These are phyloP conservation scores for Sarocladiaceae sp. DNA, from an alignment of 2,329 filamentous ascomycete genomes.

Conservation along the genomic window DNA sequence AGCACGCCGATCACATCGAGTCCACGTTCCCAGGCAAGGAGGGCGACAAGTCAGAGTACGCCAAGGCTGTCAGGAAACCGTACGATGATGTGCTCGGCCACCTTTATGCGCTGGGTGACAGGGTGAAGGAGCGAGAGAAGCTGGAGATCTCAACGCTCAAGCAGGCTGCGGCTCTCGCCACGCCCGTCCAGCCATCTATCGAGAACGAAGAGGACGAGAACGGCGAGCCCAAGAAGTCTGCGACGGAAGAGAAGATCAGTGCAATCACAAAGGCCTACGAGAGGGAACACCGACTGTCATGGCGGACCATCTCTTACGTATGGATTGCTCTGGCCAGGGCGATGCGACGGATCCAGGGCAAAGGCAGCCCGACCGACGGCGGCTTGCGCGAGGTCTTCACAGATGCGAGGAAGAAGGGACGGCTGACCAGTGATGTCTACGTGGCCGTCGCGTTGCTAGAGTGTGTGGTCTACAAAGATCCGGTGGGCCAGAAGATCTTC, in stretches of 20 bases:
- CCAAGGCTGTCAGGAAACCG: constrained; percentile 73
- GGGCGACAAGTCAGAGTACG: constrained; percentile 71
- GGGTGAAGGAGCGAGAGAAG: constrained; percentile 60
- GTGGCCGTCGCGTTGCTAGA: constrained; percentile 90
- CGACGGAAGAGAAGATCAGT: constrained; percentile 60
- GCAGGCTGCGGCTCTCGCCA: constrained; percentile 39
- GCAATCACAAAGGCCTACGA: constrained; percentile 64
- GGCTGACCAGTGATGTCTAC: constrained; percentile 91
- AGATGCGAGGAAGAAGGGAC: constrained; percentile 81
- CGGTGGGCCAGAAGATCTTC: constrained; percentile 90
- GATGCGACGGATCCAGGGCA: constrained; percentile 91
- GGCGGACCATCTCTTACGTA: constrained; percentile 81
- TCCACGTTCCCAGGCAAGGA: constrained; percentile 73
- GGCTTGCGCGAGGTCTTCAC: constrained; percentile 86
- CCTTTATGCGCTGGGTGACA: constrained; percentile 81
- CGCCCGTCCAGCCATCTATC: constrained; percentile 32
- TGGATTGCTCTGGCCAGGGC: constrained; percentile 95
- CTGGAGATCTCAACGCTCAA: constrained; percentile 54
- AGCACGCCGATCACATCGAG: constrained; percentile 84
- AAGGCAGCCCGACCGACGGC: constrained; percentile 60
- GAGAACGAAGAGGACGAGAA: constrained; percentile 48
- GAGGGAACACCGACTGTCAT: constrained; percentile 70
- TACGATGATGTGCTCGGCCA: constrained; percentile 80
- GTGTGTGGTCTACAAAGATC: constrained; percentile 92
- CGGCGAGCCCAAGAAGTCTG: constrained; percentile 43